Base-by-base conservation (phyloP, 2,329 filamentous ascomycete species). In the Colletotrichum tofieldiae region DNA sequence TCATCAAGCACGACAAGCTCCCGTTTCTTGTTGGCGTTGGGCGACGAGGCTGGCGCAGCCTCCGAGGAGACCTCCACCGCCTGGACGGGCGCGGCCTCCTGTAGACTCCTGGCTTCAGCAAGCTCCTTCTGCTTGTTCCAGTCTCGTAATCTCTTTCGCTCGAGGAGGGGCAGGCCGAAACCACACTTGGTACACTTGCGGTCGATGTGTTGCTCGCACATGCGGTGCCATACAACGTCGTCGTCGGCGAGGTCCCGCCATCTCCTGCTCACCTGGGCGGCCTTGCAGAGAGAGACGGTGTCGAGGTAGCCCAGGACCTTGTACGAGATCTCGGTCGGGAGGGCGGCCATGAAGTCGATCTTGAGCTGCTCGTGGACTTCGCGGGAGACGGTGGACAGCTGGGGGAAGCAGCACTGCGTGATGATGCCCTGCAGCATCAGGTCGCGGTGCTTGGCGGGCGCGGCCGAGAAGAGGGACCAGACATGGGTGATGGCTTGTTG, bases 371-470 rank as follows among this genome's bases (percentile, higher is more conserved):
- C 95, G 74, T 94, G 93, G 56, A 99, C 94, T 75, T 95, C 94
- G 73, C 94, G 92, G 2, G 96, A 96, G 69, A 99, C 92, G 76
- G 94, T 95, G 41, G 96, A 98, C 8, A 99, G 90, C 79, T 99
- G 96, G 1, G 96, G 96, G 79, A 99, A 98, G 84, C 96, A 99
- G 82, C 96, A 98, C 81, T 98, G 95, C 0, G 96, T 93, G 73
- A 99, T 92, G 77, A 99, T 96, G 76, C 96, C 96, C 81, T 98
- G 95, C 9, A 99, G 89, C 94, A 99, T 98, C 72, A 99, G 88
- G 75, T 97, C 96, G 76, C 96, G 92, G 79, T 98, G 96, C 80
- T 97, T 98, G 12, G 94, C 90, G 0, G 96, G 96, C 0, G 96
- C 95, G 49, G 96, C 96, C 0, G 96, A 98, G 85, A 99, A 99